Percentiles rank a stretch among this genome's conserved stretches.
phyloP scores from a whole-genome alignment of 2,329 filamentous ascomycete genomes.

The Leptographium galeiforme region DNA sequence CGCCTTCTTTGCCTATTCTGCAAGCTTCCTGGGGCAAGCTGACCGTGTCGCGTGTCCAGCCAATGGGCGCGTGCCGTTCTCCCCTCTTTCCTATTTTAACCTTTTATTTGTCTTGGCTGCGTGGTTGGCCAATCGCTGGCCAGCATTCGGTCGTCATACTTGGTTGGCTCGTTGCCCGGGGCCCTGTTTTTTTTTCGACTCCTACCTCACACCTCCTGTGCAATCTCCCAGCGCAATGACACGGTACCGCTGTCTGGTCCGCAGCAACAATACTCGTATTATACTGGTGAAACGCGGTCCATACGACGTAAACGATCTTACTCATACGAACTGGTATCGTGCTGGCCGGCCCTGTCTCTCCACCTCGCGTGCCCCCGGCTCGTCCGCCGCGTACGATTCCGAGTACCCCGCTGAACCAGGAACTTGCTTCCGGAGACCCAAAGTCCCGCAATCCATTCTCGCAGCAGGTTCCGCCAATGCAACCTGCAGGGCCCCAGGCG shows the following conservation, averaged over 20 bases:
- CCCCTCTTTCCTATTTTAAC: not conserved
- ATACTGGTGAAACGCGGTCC: not conserved
- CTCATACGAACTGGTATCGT: not conserved
- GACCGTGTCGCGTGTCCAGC: constrained; percentile 11
- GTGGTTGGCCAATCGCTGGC: not conserved
- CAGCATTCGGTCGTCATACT: not conserved
- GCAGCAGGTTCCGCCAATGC: no score
- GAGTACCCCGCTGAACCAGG: not conserved
- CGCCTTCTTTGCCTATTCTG: not conserved
- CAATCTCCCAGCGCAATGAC: not conserved
- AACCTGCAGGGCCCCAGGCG: no score
- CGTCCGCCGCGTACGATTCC: no score
- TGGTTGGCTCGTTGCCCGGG: no score
- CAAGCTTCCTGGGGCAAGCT: not conserved
- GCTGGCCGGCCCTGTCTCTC: no score
- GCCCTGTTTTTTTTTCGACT: not conserved
- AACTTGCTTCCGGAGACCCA: not conserved
- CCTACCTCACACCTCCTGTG: not conserved
- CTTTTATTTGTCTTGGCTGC: not conserved
- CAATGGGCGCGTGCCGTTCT: constrained; percentile 10
- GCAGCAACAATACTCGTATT: not conserved
- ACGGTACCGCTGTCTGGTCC: not conserved
- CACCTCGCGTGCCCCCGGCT: not conserved
- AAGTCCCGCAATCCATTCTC: no score
- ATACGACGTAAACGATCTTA: not conserved